phyloP scores from a whole-genome alignment of 139 green algal species.

The Closterium sp. region DNA sequence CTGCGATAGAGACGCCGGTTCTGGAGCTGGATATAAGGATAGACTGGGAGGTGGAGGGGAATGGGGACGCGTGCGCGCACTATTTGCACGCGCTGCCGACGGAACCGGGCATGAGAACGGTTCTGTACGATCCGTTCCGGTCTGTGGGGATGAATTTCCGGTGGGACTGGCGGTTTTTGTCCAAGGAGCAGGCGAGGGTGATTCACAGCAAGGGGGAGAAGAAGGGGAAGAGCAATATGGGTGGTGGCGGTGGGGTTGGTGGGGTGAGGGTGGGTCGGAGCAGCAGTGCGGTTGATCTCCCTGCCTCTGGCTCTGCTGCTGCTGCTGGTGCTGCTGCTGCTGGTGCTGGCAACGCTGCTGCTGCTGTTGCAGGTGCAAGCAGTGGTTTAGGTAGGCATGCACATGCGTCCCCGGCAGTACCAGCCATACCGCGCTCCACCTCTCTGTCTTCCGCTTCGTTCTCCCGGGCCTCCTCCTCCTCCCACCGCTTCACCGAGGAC shows the following conservation, averaged over 20 bases:
- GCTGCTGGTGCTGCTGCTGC: not conserved
- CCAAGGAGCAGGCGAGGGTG: not conserved
- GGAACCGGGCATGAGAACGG: not conserved
- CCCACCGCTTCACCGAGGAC: not conserved
- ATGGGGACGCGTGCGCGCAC: constrained; percentile 22
- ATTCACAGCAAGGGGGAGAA: not conserved
- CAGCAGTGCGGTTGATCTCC: not conserved
- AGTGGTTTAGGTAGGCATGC: not conserved
- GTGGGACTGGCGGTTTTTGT: constrained; percentile 34
- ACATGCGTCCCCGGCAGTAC: not conserved
- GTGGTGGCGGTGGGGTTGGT: too few relatives aligned
- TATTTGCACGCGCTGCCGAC: constrained; percentile 41
- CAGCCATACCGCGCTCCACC: not conserved
- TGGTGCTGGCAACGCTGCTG: not conserved
- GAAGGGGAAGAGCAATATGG: not conserved
- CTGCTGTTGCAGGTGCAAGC: not conserved
- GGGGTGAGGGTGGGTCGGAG: not conserved
- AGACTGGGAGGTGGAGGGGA: constrained; percentile 24
- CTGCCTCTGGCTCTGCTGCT: too few relatives aligned
- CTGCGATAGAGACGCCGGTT: constrained; percentile 25
- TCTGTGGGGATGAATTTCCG: constrained; percentile 33
- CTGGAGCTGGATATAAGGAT: constrained; percentile 35
- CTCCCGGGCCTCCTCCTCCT: not conserved
- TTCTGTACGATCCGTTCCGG: constrained; percentile 46
- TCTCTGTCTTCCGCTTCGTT: not conserved